Evolutionary conservation across 78 protist species (phyloP), one percentile per base, ranked within the genome.

Genomic region (Salpingoeca rosetta): DNA sequence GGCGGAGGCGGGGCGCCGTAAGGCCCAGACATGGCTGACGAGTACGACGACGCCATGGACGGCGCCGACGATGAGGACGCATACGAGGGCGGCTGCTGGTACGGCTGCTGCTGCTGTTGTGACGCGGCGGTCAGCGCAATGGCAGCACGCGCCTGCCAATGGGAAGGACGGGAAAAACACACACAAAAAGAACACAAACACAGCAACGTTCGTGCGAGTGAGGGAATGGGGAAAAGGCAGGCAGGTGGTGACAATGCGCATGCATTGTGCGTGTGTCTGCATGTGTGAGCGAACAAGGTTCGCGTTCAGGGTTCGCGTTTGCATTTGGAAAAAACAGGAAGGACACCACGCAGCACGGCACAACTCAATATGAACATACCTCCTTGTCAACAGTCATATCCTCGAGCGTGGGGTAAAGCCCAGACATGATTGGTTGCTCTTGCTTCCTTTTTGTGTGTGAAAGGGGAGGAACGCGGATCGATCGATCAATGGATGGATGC

Each of bases 321-420:
- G 77, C 72, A 56, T 11, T 56, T 56, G n/a, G 72, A 25, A 11
- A 56, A 56, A 56, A 56, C 72, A 22, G 22, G 72, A 56, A 56
- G 72, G 72, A 22, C 22, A 11, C n/a, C 11, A 56, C 22, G 22
- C 72, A 56, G 72, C 11, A 56, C 22, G n/a, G 22, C 22, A 56
- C 22, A 56, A 56, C 11, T 25, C 11, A 78, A 41, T 42, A 10
- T 27, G 26, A 41, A 78, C 82, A 26, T 39, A 1, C 10, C 31
- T n/a, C 82, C 56, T 10, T 42, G 82, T 42, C 56, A 26, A 78
- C 56, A 3, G 82, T 78, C 26, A 78, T 44, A 36, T 7, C 12
- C n/a, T 78, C 82, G 56, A 78, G 12, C 51, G 82, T 42, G 31
- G 82, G 82, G 51, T 78, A 78, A 2, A 78, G 51, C n/a, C n/a